A percentile compares a stretch with the other conserved stretches of the same genome.
These are phyloP conservation scores for Populus davidiana DNA, from an alignment of 345 rosid species.

Conservation along the genomic window DNA sequence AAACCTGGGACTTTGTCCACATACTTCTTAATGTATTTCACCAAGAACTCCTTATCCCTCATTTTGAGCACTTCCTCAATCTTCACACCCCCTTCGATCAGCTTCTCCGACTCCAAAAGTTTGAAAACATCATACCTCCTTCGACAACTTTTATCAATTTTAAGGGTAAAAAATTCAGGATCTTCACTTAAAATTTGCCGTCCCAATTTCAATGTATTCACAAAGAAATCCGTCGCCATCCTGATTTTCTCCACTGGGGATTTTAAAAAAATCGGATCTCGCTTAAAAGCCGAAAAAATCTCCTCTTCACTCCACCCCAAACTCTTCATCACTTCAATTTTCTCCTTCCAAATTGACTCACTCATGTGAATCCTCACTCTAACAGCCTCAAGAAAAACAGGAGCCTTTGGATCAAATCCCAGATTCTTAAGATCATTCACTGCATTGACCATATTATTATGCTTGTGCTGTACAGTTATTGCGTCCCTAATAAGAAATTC, in stretches of 20 bases:
- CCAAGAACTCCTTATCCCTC: neutral
- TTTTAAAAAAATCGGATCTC: neutral
- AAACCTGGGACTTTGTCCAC: neutral
- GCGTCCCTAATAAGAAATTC: no score
- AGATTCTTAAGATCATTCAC: neutral
- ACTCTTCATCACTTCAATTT: neutral
- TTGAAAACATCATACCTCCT: neutral
- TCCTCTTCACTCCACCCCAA: neutral
- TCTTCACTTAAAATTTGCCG: neutral
- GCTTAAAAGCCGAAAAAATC: neutral
- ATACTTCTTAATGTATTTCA: neutral
- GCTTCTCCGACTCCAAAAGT: neutral
- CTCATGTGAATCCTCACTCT: neutral
- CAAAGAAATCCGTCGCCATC: neutral
- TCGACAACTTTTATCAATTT: neutral
- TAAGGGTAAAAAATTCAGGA: neutral
- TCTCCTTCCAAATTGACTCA: neutral
- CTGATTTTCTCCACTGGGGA: neutral
- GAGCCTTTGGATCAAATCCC: slow-evolving; percentile 4
- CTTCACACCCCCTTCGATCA: neutral
- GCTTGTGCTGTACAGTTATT: neutral
- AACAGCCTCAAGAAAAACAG: slow-evolving; percentile 9
- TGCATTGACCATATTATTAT: neutral
- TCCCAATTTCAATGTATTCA: neutral
- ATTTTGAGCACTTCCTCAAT: neutral